Evolutionary conservation across 176 grass and related monocot species (phyloP), one percentile per base, ranked within the genome.

Genomic region (Carex littledalei): DNA sequence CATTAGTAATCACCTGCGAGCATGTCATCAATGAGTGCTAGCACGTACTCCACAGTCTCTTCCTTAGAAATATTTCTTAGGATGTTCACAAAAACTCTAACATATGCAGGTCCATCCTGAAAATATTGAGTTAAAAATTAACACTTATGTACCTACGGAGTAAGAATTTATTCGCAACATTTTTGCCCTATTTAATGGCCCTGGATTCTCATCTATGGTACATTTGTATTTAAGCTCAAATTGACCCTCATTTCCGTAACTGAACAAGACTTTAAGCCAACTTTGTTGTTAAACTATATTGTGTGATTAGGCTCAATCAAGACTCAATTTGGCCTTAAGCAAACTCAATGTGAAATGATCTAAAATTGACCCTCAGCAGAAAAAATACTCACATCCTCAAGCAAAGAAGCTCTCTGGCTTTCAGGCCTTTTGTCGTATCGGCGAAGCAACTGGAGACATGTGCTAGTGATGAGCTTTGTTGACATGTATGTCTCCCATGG

Each of bases 401-500:
- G 93, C 63, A 92, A 87, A 86, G 85, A 80, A 88, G 91, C 91
- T 84, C 86, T 81, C 32, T 98, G 90, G 10, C 80, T 95, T 89
- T 91, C 93, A 68, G 88, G 37, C 88, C 86, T 94, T 77, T 98
- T 92, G 53, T 95, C 93, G 79, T 98, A 98, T 8, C 91, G 86
- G 57, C 72, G 75, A 83, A 98, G 88, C 88, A 94, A 90, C 84
- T 98, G 91, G 85, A 95, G 91, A 85, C 87, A 85, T 81, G 89
- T 95, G 58, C 86, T 89, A 39, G 91, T 92, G 81, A 98, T 98
- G 14, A 98, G 90, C 81, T 98, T 98, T 52, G 88, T 89, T 85
- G 95, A 92, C 95, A 95, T 87, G 78, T 98, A 95, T 85, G 92
- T 86, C 81, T 98, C 95, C 95, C 95, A 98, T 95, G 95, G 93